Evolutionary conservation across 1,284 basidiomycete species (phyloP), one percentile per base, ranked within the genome.

Genomic region (Ceratobasidium sp.): DNA sequence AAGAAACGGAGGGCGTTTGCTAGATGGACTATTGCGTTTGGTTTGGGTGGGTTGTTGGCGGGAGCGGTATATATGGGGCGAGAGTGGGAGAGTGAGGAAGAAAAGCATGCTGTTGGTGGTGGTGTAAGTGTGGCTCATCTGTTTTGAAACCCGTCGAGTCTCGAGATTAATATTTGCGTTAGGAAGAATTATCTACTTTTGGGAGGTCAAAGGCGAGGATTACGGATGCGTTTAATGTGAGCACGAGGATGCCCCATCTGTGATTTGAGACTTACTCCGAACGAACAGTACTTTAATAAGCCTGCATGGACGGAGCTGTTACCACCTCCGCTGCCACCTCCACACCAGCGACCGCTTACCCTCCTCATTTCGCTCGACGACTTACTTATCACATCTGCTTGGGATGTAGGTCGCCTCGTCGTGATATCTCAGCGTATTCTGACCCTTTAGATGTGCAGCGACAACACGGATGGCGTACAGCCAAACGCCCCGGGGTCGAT

Each of bases 401-500:
- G 97, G 97, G 95, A 97, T 88, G 96, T 97, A 82, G 84, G 95
- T 91, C 40, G 18, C 77, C 79, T 39, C 67, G 4, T 67, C 55
- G 26, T 66, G 3, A 9, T 68, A 13, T 26, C 4, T 9, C 26
- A 7, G 10, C n/a, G 20, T 44, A 49, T 63, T 18, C 33, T 66
- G 49, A 78, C 63, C 26, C 63, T 63, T 20, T 55, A 79, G 26
- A 77, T 53, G 67, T 44, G 33, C 78, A 96, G 95, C 92, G 95
- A 73, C 89, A 93, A 87, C 88, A 94, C 82, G 95, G 95, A 49
- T 97, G 95, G 95, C 89, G 94, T 81, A 97, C 95, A 3, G 95
- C 95, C 53, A 97, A 97, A 86, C 92, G 98, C 71, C 97, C 97
- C 0, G 98, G 98, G 2, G 94, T 97, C 10, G 98, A 99, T 85